A percentile compares a stretch with the other conserved stretches of the same genome.
These are phyloP conservation scores for Cladosporium velox DNA, from an alignment of 2,329 filamentous ascomycete genomes.

Conservation along the genomic window DNA sequence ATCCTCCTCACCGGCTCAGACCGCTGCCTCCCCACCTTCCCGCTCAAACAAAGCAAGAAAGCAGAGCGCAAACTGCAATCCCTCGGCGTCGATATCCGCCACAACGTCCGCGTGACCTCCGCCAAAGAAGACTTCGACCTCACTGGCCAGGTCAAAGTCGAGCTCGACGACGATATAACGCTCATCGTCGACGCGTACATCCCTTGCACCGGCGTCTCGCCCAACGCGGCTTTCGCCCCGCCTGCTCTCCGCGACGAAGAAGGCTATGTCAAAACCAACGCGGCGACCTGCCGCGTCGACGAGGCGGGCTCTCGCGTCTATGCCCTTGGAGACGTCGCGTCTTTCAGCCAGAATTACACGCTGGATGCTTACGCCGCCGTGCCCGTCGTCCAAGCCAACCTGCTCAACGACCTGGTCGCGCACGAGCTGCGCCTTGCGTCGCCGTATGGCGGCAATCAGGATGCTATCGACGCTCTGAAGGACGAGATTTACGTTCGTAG, in stretches of 20 bases:
- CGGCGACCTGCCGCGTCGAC: conserved; percentile 35
- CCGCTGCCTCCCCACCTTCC: conserved; percentile 36
- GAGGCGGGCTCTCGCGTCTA: conserved; percentile 37
- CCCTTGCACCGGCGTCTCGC: conserved; percentile 37
- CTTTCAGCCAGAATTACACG: conserved; percentile 37
- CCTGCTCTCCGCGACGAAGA: conserved; percentile 30
- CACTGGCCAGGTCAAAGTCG: conserved; percentile 28
- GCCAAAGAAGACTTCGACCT: conserved; percentile 29
- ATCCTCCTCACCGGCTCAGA: conserved; percentile 37
- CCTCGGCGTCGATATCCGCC: conserved; percentile 37
- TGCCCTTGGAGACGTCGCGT: conserved; percentile 40
- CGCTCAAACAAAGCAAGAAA: conserved; percentile 30
- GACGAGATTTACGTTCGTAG: conserved; percentile 29
- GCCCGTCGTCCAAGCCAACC: conserved; percentile 39
- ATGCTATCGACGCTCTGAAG: conserved; percentile 28
- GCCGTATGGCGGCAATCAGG: conserved; percentile 31
- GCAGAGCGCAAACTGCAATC: conserved; percentile 37
- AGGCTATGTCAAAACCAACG: conserved; percentile 34
- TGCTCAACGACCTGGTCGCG: conserved; percentile 37
- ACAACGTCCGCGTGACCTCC: conserved; percentile 33
- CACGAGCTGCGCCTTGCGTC: conserved; percentile 32
- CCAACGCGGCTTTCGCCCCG: conserved; percentile 38
- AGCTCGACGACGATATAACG: conserved; percentile 35
- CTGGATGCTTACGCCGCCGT: conserved; percentile 40
- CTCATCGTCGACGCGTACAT: conserved; percentile 41